These are phyloP conservation scores for Rhizopus microsporus DNA, from an alignment of 371 early-diverging fungal genomes.

Conservation along the genomic window DNA sequence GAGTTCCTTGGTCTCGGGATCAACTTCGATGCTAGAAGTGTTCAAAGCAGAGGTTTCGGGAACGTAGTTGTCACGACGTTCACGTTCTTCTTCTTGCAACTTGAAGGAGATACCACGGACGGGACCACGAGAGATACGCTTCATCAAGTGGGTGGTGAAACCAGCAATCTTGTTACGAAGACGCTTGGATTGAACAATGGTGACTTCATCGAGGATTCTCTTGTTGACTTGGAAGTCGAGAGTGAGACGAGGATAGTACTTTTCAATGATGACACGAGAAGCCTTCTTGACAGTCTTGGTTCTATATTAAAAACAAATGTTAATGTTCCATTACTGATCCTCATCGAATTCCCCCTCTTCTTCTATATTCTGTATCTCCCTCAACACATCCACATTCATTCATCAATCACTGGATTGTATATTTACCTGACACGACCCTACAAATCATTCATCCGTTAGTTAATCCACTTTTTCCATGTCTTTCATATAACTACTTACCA, in stretches of 20 bases:
- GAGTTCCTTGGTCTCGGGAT: slow-evolving; percentile 84
- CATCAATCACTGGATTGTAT: slow-evolving; percentile 6
- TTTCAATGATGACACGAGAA: slow-evolving; percentile 99
- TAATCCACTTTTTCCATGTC: neutral
- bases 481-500: slow-evolving; percentile 14
- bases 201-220: slow-evolving; percentile 97
- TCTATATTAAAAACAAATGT: slow-evolving; percentile 41
- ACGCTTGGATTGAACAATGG: slow-evolving; percentile 98
- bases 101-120: slow-evolving; percentile 99
- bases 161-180: slow-evolving; percentile 99
- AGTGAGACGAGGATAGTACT: slow-evolving; percentile 99
- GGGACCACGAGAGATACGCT: slow-evolving; percentile 98
- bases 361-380: neutral
- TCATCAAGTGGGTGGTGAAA: slow-evolving; percentile 99
- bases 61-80: slow-evolving; percentile 99
- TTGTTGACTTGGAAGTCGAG: slow-evolving; percentile 99
- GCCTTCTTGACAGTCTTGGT: slow-evolving; percentile 99
- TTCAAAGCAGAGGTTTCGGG: slow-evolving; percentile 99
- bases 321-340: neutral
- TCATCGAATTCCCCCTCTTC: neutral
- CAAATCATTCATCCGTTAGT: slow-evolving; percentile 5
- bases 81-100: slow-evolving; percentile 99
- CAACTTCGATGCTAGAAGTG: slow-evolving; percentile 92
- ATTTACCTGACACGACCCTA: slow-evolving; percentile 27
- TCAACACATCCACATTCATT: slow-evolving; percentile 11